A percentile compares a stretch with the other conserved stretches of the same genome.
These are phyloP conservation scores for Trametopsis cervina DNA, from an alignment of 768 basidiomycete genomes.

Conservation along the genomic window DNA sequence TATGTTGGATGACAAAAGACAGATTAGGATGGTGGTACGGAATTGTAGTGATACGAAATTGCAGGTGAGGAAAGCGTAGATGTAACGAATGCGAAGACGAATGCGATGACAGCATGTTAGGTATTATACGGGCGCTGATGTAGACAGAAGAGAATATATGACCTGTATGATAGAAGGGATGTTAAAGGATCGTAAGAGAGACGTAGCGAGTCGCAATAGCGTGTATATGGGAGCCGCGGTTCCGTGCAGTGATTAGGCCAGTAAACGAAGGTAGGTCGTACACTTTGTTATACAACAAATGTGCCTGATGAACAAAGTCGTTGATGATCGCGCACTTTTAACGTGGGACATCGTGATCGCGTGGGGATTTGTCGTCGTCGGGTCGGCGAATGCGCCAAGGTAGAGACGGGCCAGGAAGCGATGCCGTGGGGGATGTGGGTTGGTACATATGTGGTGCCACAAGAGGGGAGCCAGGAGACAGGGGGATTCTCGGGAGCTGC, in stretches of 20 bases:
- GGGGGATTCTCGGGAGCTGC: neutral
- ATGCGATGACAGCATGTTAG: slow-evolving; percentile 3
- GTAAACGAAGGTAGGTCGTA: slow-evolving; percentile 1
- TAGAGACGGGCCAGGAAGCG: slow-evolving; percentile 1
- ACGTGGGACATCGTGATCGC: slow-evolving; percentile 8
- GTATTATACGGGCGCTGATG: neutral
- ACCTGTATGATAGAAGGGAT: neutral
- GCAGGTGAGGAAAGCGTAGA: neutral
- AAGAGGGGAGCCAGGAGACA: neutral
- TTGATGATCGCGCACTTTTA: slow-evolving; percentile 4
- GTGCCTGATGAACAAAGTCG: slow-evolving; percentile 8
- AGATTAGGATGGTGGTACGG: neutral
- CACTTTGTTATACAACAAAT: slow-evolving; percentile 10
- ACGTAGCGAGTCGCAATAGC: slow-evolving; percentile 3
- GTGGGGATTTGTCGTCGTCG: slow-evolving; percentile 8
- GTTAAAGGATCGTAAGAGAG: slow-evolving; percentile 4
- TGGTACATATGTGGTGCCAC: neutral
- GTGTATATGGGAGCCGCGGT: slow-evolving; percentile 1
- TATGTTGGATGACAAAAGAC: neutral
- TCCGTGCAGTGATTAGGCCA: neutral
- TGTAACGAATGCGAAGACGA: neutral
- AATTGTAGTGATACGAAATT: neutral
- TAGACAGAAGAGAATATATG: neutral
- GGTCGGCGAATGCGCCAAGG: slow-evolving; percentile 2
- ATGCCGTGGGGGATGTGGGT: neutral